Conservation (phyloP, 805 yeast species). For the Sugiyamaella smithiae region DNA sequence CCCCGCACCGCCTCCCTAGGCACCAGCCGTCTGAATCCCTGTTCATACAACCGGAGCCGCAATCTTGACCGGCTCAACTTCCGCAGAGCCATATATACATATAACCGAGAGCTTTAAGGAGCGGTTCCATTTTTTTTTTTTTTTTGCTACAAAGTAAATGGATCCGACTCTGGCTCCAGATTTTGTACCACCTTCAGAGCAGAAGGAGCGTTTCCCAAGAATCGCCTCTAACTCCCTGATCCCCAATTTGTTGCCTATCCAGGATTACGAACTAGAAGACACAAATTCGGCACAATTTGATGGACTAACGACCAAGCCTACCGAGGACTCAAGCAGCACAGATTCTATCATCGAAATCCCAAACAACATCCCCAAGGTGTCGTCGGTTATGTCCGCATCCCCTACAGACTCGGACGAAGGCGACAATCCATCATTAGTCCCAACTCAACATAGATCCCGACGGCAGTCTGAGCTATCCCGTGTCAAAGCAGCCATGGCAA, state of each 20-base stretch:
- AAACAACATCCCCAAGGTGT: conserved; percentile 16
- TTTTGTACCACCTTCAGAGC: conserved; percentile 78
- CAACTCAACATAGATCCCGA: background rate
- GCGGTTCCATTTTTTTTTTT: background rate
- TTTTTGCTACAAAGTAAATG: conserved; percentile 58
- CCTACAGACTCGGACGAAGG: conserved; percentile 12
- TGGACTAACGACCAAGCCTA: background rate
- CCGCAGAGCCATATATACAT: too few relatives aligned
- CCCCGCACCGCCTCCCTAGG: too few relatives aligned
- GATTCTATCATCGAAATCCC: conserved; percentile 10
- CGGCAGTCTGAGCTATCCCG: background rate
- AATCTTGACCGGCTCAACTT: too few relatives aligned
- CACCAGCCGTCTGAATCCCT: too few relatives aligned
- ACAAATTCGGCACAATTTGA: conserved; percentile 37
- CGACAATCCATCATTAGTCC: background rate
- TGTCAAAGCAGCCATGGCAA: conserved; percentile 1
- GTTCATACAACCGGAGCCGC: too few relatives aligned
- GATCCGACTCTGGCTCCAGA: conserved; percentile 93
- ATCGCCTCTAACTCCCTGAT: conserved; percentile 29
- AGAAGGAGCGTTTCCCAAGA: conserved; percentile 33
- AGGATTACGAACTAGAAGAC: conserved; percentile 75
- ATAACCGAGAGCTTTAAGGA: too few relatives aligned
- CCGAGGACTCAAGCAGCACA: background rate
- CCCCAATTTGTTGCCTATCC: conserved; percentile 74
- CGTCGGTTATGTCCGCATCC: conserved; percentile 21